These are phyloP conservation scores for Penicillium alfredii DNA, from an alignment of 495 filamentous ascomycete genomes.

Conservation along the genomic window DNA sequence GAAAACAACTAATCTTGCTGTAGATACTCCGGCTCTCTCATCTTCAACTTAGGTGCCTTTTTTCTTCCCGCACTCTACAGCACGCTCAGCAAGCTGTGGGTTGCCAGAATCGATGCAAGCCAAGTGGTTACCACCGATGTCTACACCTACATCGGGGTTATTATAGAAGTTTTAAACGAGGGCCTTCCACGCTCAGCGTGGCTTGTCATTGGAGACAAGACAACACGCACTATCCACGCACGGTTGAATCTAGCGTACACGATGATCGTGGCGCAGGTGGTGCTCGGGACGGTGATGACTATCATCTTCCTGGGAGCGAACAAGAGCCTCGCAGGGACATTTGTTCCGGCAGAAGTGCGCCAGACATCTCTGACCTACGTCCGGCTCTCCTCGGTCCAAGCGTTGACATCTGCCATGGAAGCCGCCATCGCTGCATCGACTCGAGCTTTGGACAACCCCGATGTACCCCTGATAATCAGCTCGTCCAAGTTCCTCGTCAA, in stretches of 20 bases:
- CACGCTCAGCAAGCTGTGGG: constrained; percentile 69
- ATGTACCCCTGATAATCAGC: constrained; percentile 67
- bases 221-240: constrained; percentile 44
- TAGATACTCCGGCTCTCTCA: constrained; percentile 51
- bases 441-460: constrained; percentile 63
- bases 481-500: constrained; percentile 57
- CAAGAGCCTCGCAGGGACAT: constrained; percentile 48
- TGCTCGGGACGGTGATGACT: constrained; percentile 55
- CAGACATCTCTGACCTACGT: constrained; percentile 56
- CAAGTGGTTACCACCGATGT: constrained; percentile 64
- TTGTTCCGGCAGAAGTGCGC: constrained; percentile 57
- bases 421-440: constrained; percentile 56
- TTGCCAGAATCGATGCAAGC: constrained; percentile 60
- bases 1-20: constrained; percentile 14
- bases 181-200: constrained; percentile 65
- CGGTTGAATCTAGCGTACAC: constrained; percentile 59
- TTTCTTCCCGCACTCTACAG: constrained; percentile 62
- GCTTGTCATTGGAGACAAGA: constrained; percentile 63
- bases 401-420: constrained; percentile 58
- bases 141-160: constrained; percentile 57
- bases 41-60: constrained; percentile 61
- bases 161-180: constrained; percentile 68
- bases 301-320: constrained; percentile 55
- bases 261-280: constrained; percentile 52
- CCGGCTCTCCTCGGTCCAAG: constrained; percentile 56